Percentiles rank a stretch among this genome's conserved stretches.
Evolutionary conservation across 31 red algal genomes (phyloP).

Genomic region (Asparagopsis taxiformis): DNA sequence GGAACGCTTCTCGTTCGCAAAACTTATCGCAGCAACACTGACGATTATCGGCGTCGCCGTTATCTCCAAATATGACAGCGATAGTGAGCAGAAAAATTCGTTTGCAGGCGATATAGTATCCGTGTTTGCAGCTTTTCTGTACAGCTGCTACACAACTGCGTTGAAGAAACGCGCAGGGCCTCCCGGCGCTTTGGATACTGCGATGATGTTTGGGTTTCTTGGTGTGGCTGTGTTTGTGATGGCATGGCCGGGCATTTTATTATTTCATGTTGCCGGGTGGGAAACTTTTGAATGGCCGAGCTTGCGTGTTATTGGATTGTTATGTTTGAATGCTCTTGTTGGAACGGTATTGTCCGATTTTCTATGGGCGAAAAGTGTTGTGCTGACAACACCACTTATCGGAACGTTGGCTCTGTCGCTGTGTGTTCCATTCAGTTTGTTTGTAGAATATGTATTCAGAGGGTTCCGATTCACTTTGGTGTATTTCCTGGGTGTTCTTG

Average conservation of each 20-base stretch:
- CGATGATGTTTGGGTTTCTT: constrained; percentile 65
- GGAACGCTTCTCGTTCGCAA: constrained; percentile 52
- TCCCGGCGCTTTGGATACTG: constrained; percentile 13
- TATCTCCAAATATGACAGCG: constrained; percentile 45
- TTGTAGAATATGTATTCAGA: constrained; percentile 53
- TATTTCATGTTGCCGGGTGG: constrained; percentile 27
- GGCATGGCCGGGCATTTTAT: constrained; percentile 41
- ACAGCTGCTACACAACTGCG: constrained; percentile 65
- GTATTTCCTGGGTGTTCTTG: constrained; percentile 43
- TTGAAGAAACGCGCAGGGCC: constrained; percentile 36
- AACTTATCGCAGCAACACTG: constrained; percentile 47
- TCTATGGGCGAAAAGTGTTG: constrained; percentile 87
- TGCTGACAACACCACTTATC: constrained; percentile 80
- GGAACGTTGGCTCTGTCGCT: constrained; percentile 81
- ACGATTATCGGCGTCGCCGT: constrained; percentile 60
- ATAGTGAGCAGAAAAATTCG: neutral
- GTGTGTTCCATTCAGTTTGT: constrained; percentile 65
- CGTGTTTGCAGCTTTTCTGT: constrained; percentile 63
- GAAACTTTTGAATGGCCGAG: constrained; percentile 71
- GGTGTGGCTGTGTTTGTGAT: constrained; percentile 25
- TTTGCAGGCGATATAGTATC: constrained; percentile 57
- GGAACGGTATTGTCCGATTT: constrained; percentile 87
- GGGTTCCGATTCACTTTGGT: constrained; percentile 21
- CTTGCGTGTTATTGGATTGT: constrained; percentile 18
- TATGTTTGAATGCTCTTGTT: constrained; percentile 70